These are phyloP conservation scores for Davidsoniella virescens DNA, from an alignment of 2,329 filamentous ascomycete genomes.

Conservation along the genomic window DNA sequence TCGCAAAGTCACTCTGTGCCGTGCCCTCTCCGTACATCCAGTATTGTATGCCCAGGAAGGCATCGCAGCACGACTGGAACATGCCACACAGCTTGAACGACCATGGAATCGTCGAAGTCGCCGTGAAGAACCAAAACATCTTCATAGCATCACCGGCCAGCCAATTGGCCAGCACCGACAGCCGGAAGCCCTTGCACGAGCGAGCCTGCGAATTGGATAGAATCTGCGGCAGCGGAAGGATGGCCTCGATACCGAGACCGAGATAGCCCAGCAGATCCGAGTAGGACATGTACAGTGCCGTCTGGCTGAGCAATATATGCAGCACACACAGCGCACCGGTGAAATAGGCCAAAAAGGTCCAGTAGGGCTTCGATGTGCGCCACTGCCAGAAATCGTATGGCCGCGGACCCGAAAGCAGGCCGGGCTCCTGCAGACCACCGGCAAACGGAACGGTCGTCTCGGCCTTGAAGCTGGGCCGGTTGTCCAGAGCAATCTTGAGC, in stretches of 20 bases:
- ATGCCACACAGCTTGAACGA: conserved; percentile 71
- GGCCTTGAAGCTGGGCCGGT: conserved; percentile 44
- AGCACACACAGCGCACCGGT: conserved; percentile 41
- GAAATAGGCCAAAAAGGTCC: conserved; percentile 59
- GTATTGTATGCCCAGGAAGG: conserved; percentile 59
- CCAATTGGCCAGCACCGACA: conserved; percentile 65
- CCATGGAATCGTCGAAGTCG: conserved; percentile 51
- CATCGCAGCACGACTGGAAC: conserved; percentile 65
- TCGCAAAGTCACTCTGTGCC: conserved; percentile 9
- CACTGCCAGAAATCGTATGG: conserved; percentile 77
- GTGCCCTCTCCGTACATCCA: conserved; percentile 40
- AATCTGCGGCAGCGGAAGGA: conserved; percentile 67
- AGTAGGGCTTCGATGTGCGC: conserved; percentile 60
- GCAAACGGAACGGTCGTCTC: conserved; percentile 48
- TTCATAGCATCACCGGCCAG: conserved; percentile 70
- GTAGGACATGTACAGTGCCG: conserved; percentile 45
- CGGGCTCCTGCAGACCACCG: conserved; percentile 15
- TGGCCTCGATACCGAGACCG: conserved; percentile 65
- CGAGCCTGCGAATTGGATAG: conserved; percentile 49
- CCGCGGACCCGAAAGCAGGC: conserved; percentile 27
- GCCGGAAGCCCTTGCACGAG: conserved; percentile 62
- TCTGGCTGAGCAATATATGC: conserved; percentile 50
- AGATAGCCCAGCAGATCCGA: conserved; percentile 53
- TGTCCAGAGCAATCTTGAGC: conserved; percentile 51
- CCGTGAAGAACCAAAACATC: conserved; percentile 71